Base-by-base conservation (phyloP, 2,329 filamentous ascomycete genomes). In the Pseudogymnoascus sp. region DNA sequence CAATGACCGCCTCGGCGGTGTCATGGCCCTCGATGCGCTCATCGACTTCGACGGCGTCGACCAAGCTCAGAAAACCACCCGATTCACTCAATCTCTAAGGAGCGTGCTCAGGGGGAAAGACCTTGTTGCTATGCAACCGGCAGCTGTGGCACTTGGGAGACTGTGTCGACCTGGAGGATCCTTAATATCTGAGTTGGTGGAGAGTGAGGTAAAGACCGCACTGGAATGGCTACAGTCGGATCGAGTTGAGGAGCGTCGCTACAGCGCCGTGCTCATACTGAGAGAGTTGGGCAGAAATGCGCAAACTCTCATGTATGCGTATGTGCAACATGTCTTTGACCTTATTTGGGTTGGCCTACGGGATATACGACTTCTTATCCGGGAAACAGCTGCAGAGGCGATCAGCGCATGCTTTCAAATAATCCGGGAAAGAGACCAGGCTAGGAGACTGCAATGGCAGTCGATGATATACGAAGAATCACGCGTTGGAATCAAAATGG, bases 21-120 rank as follows among this genome's bases (percentile, higher is more conserved):
- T 99, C 66, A 88, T 95, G 70, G 93, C 93, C 65, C 85, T 99
- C 65, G 93, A 96, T 75, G 88, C 89, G 64, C 85, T 99, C 62
- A 93, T 97, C 75, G 93, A 97, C 75, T 97, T 97, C 74, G 93
- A 97, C 70, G 93, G 93, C 64, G 91, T 97, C 70, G 96, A 99
- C 77, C 86, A 90, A 23, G 91, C 91, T 37, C 87, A 91, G 71
- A 97, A 97, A 77, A 96, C 95, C 64, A 96, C 93, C 31, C 87
- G 95, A 63, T 99, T 97, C 73, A 91, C 91, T 53, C 91, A 91
- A 67, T 96, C 93, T 71, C 84, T 99, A 65, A 90, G 93, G 69
- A 89, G 86, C 59, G 89, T 97, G 40, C 82, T 99, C 69, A 86
- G 93, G 70, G 93, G 93, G 66, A 96, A 93, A 74, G 95, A 99